phyloP scores from a whole-genome alignment of 1,139 yeast genomes.

The Ashbya aceris region DNA sequence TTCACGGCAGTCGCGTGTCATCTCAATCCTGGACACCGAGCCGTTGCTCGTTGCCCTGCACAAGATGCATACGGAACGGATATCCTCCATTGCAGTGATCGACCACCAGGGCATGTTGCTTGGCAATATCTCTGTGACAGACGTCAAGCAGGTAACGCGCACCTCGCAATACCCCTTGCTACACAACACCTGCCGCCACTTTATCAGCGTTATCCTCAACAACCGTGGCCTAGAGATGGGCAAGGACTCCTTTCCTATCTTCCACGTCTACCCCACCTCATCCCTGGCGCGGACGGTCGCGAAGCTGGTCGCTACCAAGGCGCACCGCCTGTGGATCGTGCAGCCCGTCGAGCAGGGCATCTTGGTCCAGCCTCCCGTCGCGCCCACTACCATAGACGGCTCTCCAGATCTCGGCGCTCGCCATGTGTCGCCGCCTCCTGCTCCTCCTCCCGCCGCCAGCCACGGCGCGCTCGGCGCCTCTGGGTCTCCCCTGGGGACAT shows the following conservation, averaged over 20 bases:
- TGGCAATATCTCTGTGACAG: conserved; percentile 91
- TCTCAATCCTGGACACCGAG: conserved; percentile 78
- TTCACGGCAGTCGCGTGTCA: conserved; percentile 38
- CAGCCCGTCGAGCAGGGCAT: conserved; percentile 32
- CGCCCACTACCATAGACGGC: conserved; percentile 7
- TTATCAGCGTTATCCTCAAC: conserved; percentile 75
- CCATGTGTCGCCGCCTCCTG: conserved; percentile 2
- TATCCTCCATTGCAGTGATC: conserved; percentile 89
- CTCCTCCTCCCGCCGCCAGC: background rate
- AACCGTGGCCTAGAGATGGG: conserved; percentile 78
- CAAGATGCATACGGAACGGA: conserved; percentile 76
- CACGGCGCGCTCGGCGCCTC: conserved; percentile 5
- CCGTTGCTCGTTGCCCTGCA: conserved; percentile 76
- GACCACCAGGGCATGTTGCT: conserved; percentile 65
- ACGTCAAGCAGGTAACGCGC: conserved; percentile 77
- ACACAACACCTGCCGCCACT: conserved; percentile 76
- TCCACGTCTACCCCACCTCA: conserved; percentile 75
- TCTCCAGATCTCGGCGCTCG: conserved; percentile 2
- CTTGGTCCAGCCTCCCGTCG: conserved; percentile 5
- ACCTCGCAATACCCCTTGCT: conserved; percentile 76
- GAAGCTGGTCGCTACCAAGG: conserved; percentile 86
- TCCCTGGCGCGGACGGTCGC: conserved; percentile 86
- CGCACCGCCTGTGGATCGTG: conserved; percentile 91
- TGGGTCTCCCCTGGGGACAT: conserved; percentile 14
- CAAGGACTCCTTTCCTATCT: conserved; percentile 92